These are phyloP conservation scores for Shiraia bambusicola DNA, from an alignment of 2,329 filamentous ascomycete species.

Conservation along the genomic window DNA sequence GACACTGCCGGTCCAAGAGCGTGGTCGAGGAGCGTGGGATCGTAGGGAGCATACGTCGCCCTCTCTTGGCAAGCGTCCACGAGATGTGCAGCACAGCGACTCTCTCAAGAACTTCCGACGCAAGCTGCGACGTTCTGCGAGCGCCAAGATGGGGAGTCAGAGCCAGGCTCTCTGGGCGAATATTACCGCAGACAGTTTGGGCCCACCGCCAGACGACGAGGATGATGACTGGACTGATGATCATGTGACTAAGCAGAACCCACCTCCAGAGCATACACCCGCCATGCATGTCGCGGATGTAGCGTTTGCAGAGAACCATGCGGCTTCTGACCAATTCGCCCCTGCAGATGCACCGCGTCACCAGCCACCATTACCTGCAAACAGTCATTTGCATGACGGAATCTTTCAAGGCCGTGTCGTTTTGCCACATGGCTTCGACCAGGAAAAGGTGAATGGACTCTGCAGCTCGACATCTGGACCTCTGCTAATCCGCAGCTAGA, in stretches of 20 bases:
- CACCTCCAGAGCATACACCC: slow-evolving; percentile 13
- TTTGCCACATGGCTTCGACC: slow-evolving; percentile 47
- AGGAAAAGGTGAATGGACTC: slow-evolving; percentile 41
- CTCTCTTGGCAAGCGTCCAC: slow-evolving; percentile 42
- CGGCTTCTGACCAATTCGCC: slow-evolving; percentile 12
- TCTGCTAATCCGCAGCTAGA: slow-evolving; percentile 31
- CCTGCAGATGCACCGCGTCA: slow-evolving; percentile 12
- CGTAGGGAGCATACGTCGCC: slow-evolving; percentile 42
- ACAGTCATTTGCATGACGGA: slow-evolving; percentile 27
- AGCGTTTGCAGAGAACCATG: slow-evolving; percentile 7
- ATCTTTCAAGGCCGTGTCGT: slow-evolving; percentile 49
- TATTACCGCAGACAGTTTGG: slow-evolving; percentile 60
- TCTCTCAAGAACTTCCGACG: slow-evolving; percentile 57
- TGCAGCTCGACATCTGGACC: slow-evolving; percentile 4
- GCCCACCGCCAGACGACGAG: slow-evolving; percentile 23
- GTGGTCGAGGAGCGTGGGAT: slow-evolving; percentile 77
- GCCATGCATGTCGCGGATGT: slow-evolving; percentile 5
- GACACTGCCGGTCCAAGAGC: slow-evolving; percentile 65
- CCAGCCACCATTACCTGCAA: slow-evolving; percentile 1
- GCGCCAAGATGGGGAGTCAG: slow-evolving; percentile 77
- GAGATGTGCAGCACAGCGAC: slow-evolving; percentile 30
- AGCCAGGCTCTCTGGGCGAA: slow-evolving; percentile 87
- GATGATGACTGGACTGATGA: slow-evolving; percentile 42
- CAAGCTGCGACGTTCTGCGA: slow-evolving; percentile 85
- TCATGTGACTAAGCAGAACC: slow-evolving; percentile 22